phyloP scores from a whole-genome alignment of 179 eudicot genomes.

The Silene noctiflora region DNA sequence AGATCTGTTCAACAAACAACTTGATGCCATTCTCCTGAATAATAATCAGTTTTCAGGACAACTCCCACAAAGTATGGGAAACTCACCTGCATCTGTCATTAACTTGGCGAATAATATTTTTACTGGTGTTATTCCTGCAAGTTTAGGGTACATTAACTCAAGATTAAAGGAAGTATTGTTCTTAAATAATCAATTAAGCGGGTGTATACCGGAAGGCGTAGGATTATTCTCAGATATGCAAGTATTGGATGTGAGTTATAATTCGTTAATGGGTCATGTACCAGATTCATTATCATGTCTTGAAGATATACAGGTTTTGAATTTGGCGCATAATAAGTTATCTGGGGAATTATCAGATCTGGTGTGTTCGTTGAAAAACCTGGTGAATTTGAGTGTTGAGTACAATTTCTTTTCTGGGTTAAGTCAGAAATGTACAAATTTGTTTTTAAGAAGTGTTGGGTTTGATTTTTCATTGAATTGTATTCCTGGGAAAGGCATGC shows the following conservation, averaged over 20 bases:
- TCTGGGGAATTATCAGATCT: conserved; percentile 72
- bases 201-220: conserved; percentile 72
- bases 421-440: conserved; percentile 49
- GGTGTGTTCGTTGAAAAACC: conserved; percentile 56
- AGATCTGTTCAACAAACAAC: conserved; percentile 48
- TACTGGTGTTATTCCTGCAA: conserved; percentile 60
- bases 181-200: conserved; percentile 64
- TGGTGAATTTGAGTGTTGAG: conserved; percentile 62
- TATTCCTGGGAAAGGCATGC: conserved; percentile 62
- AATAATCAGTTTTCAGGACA: conserved; percentile 43
- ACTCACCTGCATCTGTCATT: conserved; percentile 80
- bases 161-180: conserved; percentile 65
- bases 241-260: conserved; percentile 71
- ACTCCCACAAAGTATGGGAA: conserved; percentile 43
- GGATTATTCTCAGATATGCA: conserved; percentile 72
- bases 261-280: conserved; percentile 74
- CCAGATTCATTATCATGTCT: conserved; percentile 81
- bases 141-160: conserved; percentile 59
- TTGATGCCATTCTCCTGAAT: conserved; percentile 78
- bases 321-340: conserved; percentile 62
- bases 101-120: conserved; percentile 69
- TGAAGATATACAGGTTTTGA: conserved; percentile 58
- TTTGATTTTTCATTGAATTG: conserved; percentile 75
- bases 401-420: conserved; percentile 84
- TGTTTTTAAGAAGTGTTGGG: conserved; percentile 44